A percentile compares a stretch with the other conserved stretches of the same genome.
Evolutionary conservation across 1,284 basidiomycete species (phyloP).

Genomic region (Cryptococcus wingfieldii): DNA sequence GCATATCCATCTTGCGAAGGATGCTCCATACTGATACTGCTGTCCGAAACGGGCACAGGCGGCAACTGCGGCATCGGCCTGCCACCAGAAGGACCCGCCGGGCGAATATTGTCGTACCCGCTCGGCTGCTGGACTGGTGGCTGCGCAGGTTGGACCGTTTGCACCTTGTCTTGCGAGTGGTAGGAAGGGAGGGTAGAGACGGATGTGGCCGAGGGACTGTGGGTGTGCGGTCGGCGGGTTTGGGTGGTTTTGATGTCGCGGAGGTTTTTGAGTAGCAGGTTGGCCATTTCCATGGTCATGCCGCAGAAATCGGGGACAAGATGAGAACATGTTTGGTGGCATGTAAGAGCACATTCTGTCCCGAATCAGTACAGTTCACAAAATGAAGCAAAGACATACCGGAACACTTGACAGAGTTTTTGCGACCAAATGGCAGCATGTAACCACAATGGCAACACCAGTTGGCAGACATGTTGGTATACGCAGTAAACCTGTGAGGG

Average conservation of each 20-base stretch:
- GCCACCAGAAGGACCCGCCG: slow-evolving; percentile 32
- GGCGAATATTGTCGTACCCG: slow-evolving; percentile 15
- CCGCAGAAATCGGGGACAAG: slow-evolving; percentile 99
- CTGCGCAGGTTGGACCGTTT: slow-evolving; percentile 47
- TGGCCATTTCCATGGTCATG: slow-evolving; percentile 99
- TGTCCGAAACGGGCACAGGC: background rate
- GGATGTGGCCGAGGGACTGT: slow-evolving; percentile 27
- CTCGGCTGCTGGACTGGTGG: slow-evolving; percentile 36
- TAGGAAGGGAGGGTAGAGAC: slow-evolving; percentile 28
- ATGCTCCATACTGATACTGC: background rate
- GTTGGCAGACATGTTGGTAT: slow-evolving; percentile 95
- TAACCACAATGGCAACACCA: slow-evolving; percentile 99
- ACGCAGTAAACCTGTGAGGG: slow-evolving; percentile 94
- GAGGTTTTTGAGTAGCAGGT: slow-evolving; percentile 84
- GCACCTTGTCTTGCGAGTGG: slow-evolving; percentile 15
- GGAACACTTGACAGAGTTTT: slow-evolving; percentile 90
- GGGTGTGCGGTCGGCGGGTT: slow-evolving; percentile 32
- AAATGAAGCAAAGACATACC: slow-evolving; percentile 31
- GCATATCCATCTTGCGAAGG: background rate
- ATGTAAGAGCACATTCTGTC: slow-evolving; percentile 89
- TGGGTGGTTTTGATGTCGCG: slow-evolving; percentile 62
- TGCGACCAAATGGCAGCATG: slow-evolving; percentile 93
- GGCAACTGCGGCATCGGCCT: slow-evolving; percentile 50
- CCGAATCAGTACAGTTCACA: slow-evolving; percentile 2
- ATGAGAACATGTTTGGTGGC: slow-evolving; percentile 96